Evolutionary conservation across 148 eudicot species (phyloP).

Genomic region (Rhododendron kiyosumense): DNA sequence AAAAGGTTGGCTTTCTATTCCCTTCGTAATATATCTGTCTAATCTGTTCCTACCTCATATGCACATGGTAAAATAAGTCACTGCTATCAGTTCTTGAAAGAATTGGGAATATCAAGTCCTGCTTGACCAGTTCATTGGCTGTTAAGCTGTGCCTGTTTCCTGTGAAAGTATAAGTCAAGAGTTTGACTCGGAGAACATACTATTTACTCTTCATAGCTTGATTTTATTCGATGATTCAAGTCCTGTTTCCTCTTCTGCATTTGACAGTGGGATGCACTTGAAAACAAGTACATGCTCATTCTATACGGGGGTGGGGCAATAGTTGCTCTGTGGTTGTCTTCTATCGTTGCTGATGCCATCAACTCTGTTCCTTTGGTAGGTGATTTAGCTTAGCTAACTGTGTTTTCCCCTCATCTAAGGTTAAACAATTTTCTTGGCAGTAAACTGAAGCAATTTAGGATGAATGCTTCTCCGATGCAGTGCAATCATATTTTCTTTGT

Average conservation of each 20-base stretch:
- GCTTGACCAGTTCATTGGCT: neutral
- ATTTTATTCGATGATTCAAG: neutral
- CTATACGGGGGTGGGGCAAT: slow-evolving; percentile 91
- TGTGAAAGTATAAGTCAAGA: neutral
- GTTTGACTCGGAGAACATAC: neutral
- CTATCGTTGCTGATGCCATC: slow-evolving; percentile 72
- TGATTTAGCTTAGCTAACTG: neutral
- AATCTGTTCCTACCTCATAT: neutral
- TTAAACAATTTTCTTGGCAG: neutral
- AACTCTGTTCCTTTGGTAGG: slow-evolving; percentile 93
- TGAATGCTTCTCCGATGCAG: slow-evolving; percentile 33
- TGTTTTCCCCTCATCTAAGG: neutral
- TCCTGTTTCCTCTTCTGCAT: neutral
- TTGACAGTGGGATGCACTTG: slow-evolving; percentile 88
- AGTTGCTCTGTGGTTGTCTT: slow-evolving; percentile 84
- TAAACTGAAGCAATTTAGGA: neutral
- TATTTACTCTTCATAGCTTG: neutral
- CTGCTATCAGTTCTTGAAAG: neutral
- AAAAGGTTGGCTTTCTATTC: slow-evolving; percentile 50
- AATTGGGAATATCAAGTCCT: neutral
- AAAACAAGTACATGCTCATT: slow-evolving; percentile 84
- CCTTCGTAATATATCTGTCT: neutral
- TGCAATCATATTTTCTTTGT: slow-evolving; percentile 30
- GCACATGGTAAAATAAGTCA: neutral
- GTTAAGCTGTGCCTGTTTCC: neutral